Percentiles rank a stretch among this genome's conserved stretches.
Evolutionary conservation across 805 yeast species (phyloP).

Genomic region (Ogataea salicorniae): DNA sequence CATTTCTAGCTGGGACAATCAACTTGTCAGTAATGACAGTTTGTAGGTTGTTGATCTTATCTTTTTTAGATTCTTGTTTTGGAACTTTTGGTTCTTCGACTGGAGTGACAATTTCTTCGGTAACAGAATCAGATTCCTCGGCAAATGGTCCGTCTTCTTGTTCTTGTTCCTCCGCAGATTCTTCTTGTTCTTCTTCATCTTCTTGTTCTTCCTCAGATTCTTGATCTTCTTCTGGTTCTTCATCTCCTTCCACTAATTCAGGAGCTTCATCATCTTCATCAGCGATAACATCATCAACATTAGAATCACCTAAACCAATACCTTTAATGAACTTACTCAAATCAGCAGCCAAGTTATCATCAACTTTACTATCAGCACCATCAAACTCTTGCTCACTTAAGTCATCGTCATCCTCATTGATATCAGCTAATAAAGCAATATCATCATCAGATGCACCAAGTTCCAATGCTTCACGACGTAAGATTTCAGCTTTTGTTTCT

Average conservation of each 20-base stretch:
- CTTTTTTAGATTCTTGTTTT: conserved; percentile 17
- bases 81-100: not conserved
- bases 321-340: conserved; percentile 57
- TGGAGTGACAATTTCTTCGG: conserved; percentile 4
- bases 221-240: conserved; percentile 32
- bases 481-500: conserved; percentile 24
- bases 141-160: conserved; percentile 19
- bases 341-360: conserved; percentile 46
- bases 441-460: conserved; percentile 89
- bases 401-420: conserved; percentile 42
- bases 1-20: conserved; percentile 54
- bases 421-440: conserved; percentile 52
- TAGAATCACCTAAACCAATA: conserved; percentile 53
- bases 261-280: conserved; percentile 27
- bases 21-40: conserved; percentile 55
- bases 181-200: conserved; percentile 23
- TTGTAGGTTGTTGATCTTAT: conserved; percentile 31
- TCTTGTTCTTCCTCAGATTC: conserved; percentile 21
- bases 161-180: conserved; percentile 20
- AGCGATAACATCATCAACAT: conserved; percentile 33
- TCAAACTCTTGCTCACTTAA: conserved; percentile 50
- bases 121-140: conserved; percentile 12
- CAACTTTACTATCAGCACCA: conserved; percentile 36
- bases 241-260: conserved; percentile 28
- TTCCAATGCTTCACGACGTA: conserved; percentile 70